phyloP scores from a whole-genome alignment of 805 yeast species.

The Tetrapisispora fleetii region DNA sequence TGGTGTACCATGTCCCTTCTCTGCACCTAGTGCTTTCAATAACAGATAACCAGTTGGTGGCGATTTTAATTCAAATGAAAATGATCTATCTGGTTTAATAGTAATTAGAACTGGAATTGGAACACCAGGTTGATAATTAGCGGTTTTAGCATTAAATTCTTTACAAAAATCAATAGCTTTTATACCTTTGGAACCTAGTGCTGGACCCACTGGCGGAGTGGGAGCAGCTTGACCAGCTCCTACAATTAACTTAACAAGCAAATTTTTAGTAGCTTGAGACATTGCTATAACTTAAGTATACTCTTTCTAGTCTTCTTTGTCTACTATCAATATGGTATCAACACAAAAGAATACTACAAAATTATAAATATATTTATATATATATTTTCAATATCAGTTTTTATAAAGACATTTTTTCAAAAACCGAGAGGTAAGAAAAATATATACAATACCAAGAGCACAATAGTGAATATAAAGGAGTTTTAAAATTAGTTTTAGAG shows the following conservation, averaged over 20 bases:
- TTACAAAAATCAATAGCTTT: constrained; percentile 98
- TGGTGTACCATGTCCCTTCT: constrained; percentile 67
- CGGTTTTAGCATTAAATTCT: constrained; percentile 95
- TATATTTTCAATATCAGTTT: no score
- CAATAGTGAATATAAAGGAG: no score
- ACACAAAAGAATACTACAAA: no score
- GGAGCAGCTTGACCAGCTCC: constrained; percentile 99
- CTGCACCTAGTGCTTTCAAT: constrained; percentile 58
- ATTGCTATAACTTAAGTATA: constrained; percentile 4
- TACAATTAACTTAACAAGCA: constrained; percentile 77
- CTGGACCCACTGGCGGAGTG: constrained; percentile 98
- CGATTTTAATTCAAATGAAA: constrained; percentile 74
- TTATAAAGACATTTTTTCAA: no score
- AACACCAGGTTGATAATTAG: constrained; percentile 70
- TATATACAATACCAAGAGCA: no score
- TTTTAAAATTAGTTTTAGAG: no score
- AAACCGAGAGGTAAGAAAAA: no score
- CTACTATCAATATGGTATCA: no score
- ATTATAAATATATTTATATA: no score
- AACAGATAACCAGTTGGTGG: constrained; percentile 88
- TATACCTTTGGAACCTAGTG: constrained; percentile 95
- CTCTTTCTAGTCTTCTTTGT: no score
- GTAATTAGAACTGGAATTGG: constrained; percentile 83
- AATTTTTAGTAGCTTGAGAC: constrained; percentile 42
- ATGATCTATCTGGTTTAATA: constrained; percentile 87